Base-by-base conservation (phyloP, 345 rosid species). In the Camelina neglecta region DNA sequence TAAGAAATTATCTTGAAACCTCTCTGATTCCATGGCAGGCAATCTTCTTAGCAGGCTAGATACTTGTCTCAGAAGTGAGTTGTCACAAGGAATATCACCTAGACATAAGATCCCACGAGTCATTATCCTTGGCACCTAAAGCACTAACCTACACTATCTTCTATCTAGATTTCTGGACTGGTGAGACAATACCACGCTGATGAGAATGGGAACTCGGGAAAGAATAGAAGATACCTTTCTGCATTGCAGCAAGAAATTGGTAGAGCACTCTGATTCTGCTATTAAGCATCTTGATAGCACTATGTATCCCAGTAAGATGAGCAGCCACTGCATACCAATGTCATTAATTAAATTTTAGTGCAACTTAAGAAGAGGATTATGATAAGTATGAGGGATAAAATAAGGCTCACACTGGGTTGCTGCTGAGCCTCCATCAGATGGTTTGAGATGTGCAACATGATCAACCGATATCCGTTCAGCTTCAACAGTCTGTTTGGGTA, bases 371-470 rank as follows among this genome's bases (percentile, higher is more conserved):
- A 72, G 16, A 75, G 11, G 55, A 57, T 50, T 48, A 48, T 24
- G 38, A 42, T 53, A 18, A 16, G 41, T 7, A 16, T 6, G 8
- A 62, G 64, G 33, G 58, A 11, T 12, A 56, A 7, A 66, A 60
- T 10, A 66, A 60, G 55, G 74, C 81, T 84, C 44, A 87, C 99
- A 81, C 58, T 95, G 99, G 15, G 99, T 95, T 71, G 98, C 99
- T 7, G 99, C 98, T 20, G 98, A 90, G 65, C 99, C 94, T 65
- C 99, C 82, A 10, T 92, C 93, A 70, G 98, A 92, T 39, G 98
- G 97, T 80, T 94, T 94, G 38, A 94, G 96, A 85, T 94, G 98
- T 55, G 98, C 98, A 75, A 94, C 97, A 82, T 93, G 98, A 81
- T 93, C 97, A 5, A 91, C 96, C n/a, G 98, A 93, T 56, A 94